Evolutionary conservation across 1,284 basidiomycete genomes (phyloP).

Genomic region (Sporisorium reilianum): DNA sequence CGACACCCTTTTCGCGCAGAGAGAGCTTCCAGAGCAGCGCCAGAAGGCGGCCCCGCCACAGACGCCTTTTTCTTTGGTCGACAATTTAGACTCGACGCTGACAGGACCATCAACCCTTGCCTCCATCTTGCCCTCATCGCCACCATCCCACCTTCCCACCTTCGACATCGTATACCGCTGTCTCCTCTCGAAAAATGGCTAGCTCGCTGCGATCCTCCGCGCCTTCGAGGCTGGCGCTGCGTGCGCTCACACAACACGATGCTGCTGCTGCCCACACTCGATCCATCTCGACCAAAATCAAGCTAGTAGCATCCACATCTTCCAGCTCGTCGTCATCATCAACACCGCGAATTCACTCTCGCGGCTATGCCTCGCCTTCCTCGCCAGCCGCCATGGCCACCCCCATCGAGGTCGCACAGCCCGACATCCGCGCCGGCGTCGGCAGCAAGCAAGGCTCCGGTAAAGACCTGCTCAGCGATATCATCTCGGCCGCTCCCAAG

Average conservation of each 20-base stretch:
- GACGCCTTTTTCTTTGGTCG: too few relatives aligned
- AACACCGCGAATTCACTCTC: constrained; percentile 13
- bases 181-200: constrained; percentile 20
- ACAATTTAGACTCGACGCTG: too few relatives aligned
- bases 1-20: too few relatives aligned
- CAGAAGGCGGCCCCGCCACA: too few relatives aligned
- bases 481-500: constrained; percentile 42
- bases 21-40: too few relatives aligned
- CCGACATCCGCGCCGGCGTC: constrained; percentile 47
- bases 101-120: neutral
- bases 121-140: neutral
- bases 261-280: constrained; percentile 10
- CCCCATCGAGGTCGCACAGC: constrained; percentile 59
- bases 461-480: constrained; percentile 48
- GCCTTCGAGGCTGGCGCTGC: constrained; percentile 38
- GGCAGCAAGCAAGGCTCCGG: constrained; percentile 54
- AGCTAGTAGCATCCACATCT: constrained; percentile 13
- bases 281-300: constrained; percentile 25
- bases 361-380: constrained; percentile 55
- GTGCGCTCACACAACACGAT: constrained; percentile 35
- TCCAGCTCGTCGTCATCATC: constrained; percentile 18
- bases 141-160: too few relatives aligned
- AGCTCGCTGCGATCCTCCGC: constrained; percentile 37
- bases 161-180: too few relatives aligned
- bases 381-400: constrained; percentile 60